Evolutionary conservation across 768 basidiomycete genomes (phyloP).

Genomic region (Rhizopogon salebrosus): DNA sequence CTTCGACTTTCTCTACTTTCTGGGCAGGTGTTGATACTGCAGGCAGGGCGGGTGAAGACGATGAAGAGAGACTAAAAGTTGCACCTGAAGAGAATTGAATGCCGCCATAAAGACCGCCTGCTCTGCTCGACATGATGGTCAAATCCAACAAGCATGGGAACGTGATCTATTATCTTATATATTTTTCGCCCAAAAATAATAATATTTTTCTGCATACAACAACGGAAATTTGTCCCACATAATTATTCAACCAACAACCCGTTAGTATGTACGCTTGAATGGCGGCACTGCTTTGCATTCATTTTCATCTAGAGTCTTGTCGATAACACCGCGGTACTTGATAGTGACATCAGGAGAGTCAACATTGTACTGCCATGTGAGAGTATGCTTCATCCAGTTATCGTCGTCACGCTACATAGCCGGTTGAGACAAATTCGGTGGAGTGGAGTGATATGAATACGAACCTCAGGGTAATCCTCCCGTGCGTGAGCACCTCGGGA

Average conservation of each 20-base stretch:
- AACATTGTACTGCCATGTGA: slow-evolving; percentile 85
- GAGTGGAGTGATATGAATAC: slow-evolving; percentile 14
- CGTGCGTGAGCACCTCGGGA: slow-evolving; percentile 98
- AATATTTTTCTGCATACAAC: background rate
- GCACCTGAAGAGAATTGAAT: slow-evolving; percentile 77
- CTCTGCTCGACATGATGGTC: slow-evolving; percentile 65
- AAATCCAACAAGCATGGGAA: background rate
- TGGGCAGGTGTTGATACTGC: slow-evolving; percentile 15
- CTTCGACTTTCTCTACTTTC: slow-evolving; percentile 14
- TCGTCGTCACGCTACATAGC: slow-evolving; percentile 77
- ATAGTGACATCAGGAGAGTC: slow-evolving; percentile 80
- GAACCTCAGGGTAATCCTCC: slow-evolving; percentile 92
- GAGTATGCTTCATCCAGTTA: slow-evolving; percentile 92
- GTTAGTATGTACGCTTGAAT: slow-evolving; percentile 91
- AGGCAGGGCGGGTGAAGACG: slow-evolving; percentile 31
- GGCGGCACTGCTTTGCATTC: slow-evolving; percentile 98
- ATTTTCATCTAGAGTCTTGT: slow-evolving; percentile 84
- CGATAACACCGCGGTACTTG: slow-evolving; percentile 84
- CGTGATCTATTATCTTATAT: background rate
- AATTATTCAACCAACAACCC: background rate
- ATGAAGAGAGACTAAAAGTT: slow-evolving; percentile 41
- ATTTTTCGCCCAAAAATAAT: background rate
- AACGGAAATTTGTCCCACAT: background rate
- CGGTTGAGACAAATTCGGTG: slow-evolving; percentile 2
- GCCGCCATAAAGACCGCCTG: slow-evolving; percentile 82